phyloP scores from a whole-genome alignment of 768 basidiomycete species.

The Kwoniella dejecticola region DNA sequence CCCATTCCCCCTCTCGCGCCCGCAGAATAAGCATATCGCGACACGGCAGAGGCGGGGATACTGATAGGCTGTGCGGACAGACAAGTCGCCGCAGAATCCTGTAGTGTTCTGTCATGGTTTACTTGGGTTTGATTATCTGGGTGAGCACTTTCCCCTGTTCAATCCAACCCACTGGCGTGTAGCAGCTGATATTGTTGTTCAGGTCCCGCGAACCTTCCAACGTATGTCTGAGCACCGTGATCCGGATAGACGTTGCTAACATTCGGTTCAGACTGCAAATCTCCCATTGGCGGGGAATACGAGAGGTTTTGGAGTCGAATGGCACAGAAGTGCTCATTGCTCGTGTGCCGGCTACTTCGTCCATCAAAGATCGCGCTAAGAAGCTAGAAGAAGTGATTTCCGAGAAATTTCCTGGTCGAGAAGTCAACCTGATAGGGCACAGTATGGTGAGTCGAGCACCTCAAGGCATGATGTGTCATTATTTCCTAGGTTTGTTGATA shows the following conservation, averaged over 20 bases:
- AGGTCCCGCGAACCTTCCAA: conserved; percentile 50
- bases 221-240: conserved; percentile 24
- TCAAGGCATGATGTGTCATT: background rate
- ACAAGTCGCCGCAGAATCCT: conserved; percentile 76
- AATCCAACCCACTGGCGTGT: background rate
- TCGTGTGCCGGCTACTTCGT: conserved; percentile 88
- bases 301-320: conserved; percentile 84
- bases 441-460: conserved; percentile 63
- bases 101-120: conserved; percentile 95
- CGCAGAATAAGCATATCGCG: no score
- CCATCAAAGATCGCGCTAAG: conserved; percentile 81
- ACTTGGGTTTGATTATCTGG: conserved; percentile 59
- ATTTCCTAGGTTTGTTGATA: no score
- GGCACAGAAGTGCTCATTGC: conserved; percentile 90
- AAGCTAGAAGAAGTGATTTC: conserved; percentile 83
- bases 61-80: no score
- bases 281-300: conserved; percentile 94
- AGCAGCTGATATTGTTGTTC: conserved; percentile 22
- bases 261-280: conserved; percentile 71
- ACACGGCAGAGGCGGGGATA: no score
- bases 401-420: conserved; percentile 74
- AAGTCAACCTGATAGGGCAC: conserved; percentile 88
- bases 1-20: no score
- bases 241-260: background rate
- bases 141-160: conserved; percentile 7